A percentile compares a stretch with the other conserved stretches of the same genome.
Conservation (phyloP, 2,329 filamentous ascomycete species). For the Cladosporium halotolerans region DNA sequence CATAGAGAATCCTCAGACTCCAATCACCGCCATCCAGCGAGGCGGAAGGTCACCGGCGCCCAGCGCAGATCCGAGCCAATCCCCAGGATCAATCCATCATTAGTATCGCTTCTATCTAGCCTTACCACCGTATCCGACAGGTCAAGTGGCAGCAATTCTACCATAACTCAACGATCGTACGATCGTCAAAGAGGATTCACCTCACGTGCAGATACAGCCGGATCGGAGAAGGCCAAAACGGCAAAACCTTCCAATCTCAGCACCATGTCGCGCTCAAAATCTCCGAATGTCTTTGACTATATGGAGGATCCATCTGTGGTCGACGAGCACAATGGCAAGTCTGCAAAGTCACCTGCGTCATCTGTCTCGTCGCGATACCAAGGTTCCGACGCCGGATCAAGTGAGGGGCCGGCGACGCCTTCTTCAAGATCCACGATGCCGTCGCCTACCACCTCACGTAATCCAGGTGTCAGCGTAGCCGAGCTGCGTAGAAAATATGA, state of each 20-base stretch:
- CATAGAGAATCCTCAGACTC: constrained; percentile 16
- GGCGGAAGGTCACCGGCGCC: constrained; percentile 26
- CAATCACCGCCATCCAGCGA: constrained; percentile 24
- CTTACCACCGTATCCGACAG: constrained; percentile 35
- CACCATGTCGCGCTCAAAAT: constrained; percentile 14
- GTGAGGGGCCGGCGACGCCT: constrained; percentile 26
- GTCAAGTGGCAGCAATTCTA: constrained; percentile 42
- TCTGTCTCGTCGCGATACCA: constrained; percentile 27
- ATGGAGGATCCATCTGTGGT: constrained; percentile 20
- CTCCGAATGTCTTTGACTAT: constrained; percentile 26
- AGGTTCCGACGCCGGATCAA: constrained; percentile 27
- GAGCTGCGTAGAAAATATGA: constrained; percentile 27
- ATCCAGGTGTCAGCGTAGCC: constrained; percentile 20
- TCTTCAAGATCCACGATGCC: constrained; percentile 27
- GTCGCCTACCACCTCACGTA: constrained; percentile 23
- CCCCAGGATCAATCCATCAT: constrained; percentile 34
- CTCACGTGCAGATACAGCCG: neutral
- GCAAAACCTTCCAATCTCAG: neutral
- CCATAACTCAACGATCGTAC: constrained; percentile 40
- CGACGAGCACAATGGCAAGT: constrained; percentile 18
- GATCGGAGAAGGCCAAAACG: constrained; percentile 14
- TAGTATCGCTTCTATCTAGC: constrained; percentile 37
- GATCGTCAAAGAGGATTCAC: constrained; percentile 23
- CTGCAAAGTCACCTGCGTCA: constrained; percentile 20
- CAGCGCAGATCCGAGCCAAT: constrained; percentile 27